Evolutionary conservation across 2,329 filamentous ascomycete species (phyloP).

Genomic region (Exophiala sp.): DNA sequence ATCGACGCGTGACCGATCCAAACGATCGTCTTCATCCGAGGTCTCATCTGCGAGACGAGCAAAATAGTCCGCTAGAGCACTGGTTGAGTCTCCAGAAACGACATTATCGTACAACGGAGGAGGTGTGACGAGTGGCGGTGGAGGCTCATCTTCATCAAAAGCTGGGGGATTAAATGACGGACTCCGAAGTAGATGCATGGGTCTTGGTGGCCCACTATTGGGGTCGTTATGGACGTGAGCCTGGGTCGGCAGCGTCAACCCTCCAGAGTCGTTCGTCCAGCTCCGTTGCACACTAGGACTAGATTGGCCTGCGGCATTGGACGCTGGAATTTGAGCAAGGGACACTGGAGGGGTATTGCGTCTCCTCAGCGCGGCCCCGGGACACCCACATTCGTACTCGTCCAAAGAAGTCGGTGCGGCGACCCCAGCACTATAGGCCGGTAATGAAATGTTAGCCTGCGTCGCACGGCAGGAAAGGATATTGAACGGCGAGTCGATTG

Average conservation of each 20-base stretch:
- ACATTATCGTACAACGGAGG: slow-evolving; percentile 80
- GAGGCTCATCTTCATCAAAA: slow-evolving; percentile 74
- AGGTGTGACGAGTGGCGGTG: slow-evolving; percentile 68
- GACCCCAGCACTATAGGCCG: slow-evolving; percentile 64
- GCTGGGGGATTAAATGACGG: slow-evolving; percentile 85
- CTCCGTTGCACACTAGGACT: slow-evolving; percentile 31
- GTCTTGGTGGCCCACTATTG: slow-evolving; percentile 51
- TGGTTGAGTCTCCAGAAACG: slow-evolving; percentile 61
- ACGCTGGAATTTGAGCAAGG: slow-evolving; percentile 17
- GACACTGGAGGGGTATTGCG: slow-evolving; percentile 30
- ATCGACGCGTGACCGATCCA: slow-evolving; percentile 43
- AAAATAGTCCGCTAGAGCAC: slow-evolving; percentile 77
- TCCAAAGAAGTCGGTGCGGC: slow-evolving; percentile 47
- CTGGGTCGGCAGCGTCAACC: slow-evolving; percentile 43
- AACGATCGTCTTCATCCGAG: slow-evolving; percentile 49
- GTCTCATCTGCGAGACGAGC: slow-evolving; percentile 69
- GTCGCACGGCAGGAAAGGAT: slow-evolving; percentile 91
- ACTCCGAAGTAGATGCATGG: slow-evolving; percentile 75
- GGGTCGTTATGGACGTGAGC: slow-evolving; percentile 47
- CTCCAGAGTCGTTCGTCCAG: slow-evolving; percentile 38
- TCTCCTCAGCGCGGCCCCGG: slow-evolving; percentile 52
- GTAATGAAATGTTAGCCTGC: slow-evolving; percentile 78
- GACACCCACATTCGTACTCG: slow-evolving; percentile 60
- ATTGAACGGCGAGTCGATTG: slow-evolving; percentile 90
- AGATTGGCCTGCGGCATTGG: slow-evolving; percentile 30